phyloP scores from a whole-genome alignment of 2,329 filamentous ascomycete species.

The Fusarium camptoceras region DNA sequence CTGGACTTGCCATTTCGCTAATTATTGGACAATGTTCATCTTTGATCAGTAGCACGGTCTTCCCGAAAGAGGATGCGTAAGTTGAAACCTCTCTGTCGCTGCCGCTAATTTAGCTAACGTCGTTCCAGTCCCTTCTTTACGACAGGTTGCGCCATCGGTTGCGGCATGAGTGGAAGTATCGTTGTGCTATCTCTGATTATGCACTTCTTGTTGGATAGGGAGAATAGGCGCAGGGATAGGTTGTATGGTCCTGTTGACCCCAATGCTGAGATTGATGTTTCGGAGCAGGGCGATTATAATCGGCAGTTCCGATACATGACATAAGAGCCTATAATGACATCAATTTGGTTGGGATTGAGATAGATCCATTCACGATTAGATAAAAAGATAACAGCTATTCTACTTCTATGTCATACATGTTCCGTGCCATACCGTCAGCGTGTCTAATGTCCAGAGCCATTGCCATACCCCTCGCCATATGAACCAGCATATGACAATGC shows the following conservation, averaged over 20 bases:
- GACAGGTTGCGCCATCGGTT: conserved; percentile 28
- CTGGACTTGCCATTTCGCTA: conserved; percentile 8
- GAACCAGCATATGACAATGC: conserved; percentile 23
- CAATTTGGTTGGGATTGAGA: too few species aligned
- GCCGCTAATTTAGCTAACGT: background rate
- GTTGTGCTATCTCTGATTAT: conserved; percentile 5
- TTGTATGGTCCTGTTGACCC: conserved; percentile 1
- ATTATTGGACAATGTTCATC: conserved; percentile 33
- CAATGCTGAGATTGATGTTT: background rate
- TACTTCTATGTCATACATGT: background rate
- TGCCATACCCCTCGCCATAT: conserved; percentile 20
- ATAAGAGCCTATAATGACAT: background rate
- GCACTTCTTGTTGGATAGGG: conserved; percentile 12
- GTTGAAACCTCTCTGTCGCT: rapidly evolving
- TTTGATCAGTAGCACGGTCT: conserved; percentile 31
- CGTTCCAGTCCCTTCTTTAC: conserved; percentile 3
- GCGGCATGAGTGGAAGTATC: conserved; percentile 17
- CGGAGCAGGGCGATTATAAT: conserved; percentile 1
- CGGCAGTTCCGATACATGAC: conserved; percentile 22
- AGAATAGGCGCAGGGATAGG: conserved; percentile 9
- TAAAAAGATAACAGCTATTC: rapidly evolving
- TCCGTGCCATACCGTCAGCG: rapidly evolving
- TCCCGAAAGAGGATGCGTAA: conserved; percentile 29
- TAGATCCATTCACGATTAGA: too few species aligned
- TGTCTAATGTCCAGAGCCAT: background rate